These are phyloP conservation scores for Acorus calamus DNA, from an alignment of 106 monocot genomes.

Conservation along the genomic window DNA sequence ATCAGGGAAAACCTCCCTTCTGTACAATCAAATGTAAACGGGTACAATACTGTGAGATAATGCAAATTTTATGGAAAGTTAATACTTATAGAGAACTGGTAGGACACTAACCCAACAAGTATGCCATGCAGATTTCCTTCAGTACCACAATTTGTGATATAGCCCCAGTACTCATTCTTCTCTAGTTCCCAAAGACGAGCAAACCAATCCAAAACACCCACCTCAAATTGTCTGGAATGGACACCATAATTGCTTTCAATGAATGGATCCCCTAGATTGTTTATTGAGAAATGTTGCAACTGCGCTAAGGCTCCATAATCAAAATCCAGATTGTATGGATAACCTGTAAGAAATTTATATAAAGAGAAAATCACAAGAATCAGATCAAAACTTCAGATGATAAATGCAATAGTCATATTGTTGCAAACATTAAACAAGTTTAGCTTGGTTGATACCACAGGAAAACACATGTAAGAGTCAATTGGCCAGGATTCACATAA, in stretches of 20 bases:
- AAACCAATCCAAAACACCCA: slow-evolving; percentile 80
- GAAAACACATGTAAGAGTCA: too few species aligned
- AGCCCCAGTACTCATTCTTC: slow-evolving; percentile 83
- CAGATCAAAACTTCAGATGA: too few species aligned
- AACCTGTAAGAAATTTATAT: slow-evolving; percentile 28
- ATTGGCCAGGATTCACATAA: too few species aligned
- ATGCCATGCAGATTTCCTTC: slow-evolving; percentile 89
- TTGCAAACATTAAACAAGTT: too few species aligned
- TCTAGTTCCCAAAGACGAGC: slow-evolving; percentile 85
- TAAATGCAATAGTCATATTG: too few species aligned
- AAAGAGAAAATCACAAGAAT: too few species aligned
- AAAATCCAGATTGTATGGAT: slow-evolving; percentile 83
- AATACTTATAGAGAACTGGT: background rate
- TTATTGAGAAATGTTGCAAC: slow-evolving; percentile 82
- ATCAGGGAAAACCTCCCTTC: slow-evolving; percentile 58
- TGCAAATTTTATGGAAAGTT: too few species aligned
- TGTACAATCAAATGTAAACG: slow-evolving; percentile 6
- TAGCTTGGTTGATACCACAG: too few species aligned
- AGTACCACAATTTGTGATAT: slow-evolving; percentile 84
- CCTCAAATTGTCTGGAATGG: slow-evolving; percentile 83
- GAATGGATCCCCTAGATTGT: slow-evolving; percentile 88
- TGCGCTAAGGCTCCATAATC: slow-evolving; percentile 66
- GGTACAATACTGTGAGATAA: too few species aligned
- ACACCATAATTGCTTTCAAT: slow-evolving; percentile 87
- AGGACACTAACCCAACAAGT: slow-evolving; percentile 52